Percentiles rank a stretch among this genome's conserved stretches.
phyloP scores from a whole-genome alignment of 176 grass and related monocot species.

The Bromus sterilis region DNA sequence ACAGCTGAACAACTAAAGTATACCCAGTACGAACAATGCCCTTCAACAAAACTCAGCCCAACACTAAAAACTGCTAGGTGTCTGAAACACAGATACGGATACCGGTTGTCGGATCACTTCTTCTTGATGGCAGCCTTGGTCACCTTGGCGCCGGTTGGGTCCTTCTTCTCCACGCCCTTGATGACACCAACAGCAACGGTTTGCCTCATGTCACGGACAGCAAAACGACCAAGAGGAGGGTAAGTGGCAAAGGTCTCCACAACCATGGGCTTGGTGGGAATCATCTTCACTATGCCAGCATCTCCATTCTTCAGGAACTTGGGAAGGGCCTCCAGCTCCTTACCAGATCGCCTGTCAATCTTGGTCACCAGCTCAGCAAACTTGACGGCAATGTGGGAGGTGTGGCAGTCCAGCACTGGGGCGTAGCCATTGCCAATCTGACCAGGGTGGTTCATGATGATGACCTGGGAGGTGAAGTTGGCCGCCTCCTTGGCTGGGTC shows the following conservation, averaged over 20 bases:
- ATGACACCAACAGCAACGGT: constrained; percentile 82
- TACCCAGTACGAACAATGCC: background rate
- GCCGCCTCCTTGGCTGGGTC: constrained; percentile 90
- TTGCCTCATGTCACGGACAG: constrained; percentile 78
- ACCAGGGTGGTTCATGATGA: constrained; percentile 95
- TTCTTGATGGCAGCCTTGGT: constrained; percentile 94
- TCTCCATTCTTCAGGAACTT: constrained; percentile 96
- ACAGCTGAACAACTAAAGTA: background rate
- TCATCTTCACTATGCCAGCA: constrained; percentile 84
- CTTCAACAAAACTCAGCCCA: background rate
- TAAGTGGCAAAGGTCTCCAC: constrained; percentile 73
- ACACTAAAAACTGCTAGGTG: background rate
- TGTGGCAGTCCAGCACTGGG: constrained; percentile 84
- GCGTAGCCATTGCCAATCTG: constrained; percentile 83
- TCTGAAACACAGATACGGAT: background rate
- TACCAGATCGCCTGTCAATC: constrained; percentile 83
- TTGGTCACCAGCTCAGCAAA: constrained; percentile 74
- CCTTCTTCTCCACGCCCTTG: constrained; percentile 83
- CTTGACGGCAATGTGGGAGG: constrained; percentile 86
- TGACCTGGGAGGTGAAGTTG: constrained; percentile 82
- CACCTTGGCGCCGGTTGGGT: constrained; percentile 65
- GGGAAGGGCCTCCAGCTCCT: constrained; percentile 88
- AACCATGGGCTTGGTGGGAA: constrained; percentile 96
- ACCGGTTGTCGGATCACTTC: constrained; percentile 41
- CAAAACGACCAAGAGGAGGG: constrained; percentile 66